Evolutionary conservation across 306 rosid genomes (phyloP).

Genomic region (Carpinus viminea): DNA sequence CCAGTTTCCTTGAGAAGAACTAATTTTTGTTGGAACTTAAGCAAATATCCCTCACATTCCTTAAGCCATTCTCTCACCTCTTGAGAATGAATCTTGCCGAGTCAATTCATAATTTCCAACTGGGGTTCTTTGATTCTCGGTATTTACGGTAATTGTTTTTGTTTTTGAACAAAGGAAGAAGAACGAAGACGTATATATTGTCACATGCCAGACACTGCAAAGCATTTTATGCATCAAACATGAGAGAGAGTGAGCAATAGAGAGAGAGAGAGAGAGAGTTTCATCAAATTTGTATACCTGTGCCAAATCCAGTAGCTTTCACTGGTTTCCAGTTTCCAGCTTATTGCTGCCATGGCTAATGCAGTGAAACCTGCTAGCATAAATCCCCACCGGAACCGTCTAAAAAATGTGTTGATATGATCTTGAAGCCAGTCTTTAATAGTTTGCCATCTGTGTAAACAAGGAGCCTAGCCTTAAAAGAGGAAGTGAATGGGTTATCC

Average conservation of each 20-base stretch:
- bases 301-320: slow-evolving; percentile 96
- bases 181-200: slow-evolving; percentile 86
- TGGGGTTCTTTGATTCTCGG: slow-evolving; percentile 28
- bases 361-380: slow-evolving; percentile 62
- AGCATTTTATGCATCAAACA: slow-evolving; percentile 23
- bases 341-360: slow-evolving; percentile 72
- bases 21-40: neutral
- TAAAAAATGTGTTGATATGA: slow-evolving; percentile 50
- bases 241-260: slow-evolving; percentile 19
- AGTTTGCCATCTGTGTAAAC: slow-evolving; percentile 60
- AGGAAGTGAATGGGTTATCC: neutral
- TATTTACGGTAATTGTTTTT: slow-evolving; percentile 37
- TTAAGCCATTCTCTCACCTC: slow-evolving; percentile 7
- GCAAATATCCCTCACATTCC: neutral
- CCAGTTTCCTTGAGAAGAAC: neutral
- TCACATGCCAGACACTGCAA: slow-evolving; percentile 88
- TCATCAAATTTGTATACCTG: slow-evolving; percentile 51
- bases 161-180: slow-evolving; percentile 72
- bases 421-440: slow-evolving; percentile 60
- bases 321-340: slow-evolving; percentile 83
- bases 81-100: slow-evolving; percentile 46
- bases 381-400: slow-evolving; percentile 78
- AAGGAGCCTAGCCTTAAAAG: slow-evolving; percentile 15
- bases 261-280: slow-evolving; percentile 19
- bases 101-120: slow-evolving; percentile 44